Evolutionary conservation across 2,329 filamentous ascomycete species (phyloP).

Genomic region (Verruconis gallopava): DNA sequence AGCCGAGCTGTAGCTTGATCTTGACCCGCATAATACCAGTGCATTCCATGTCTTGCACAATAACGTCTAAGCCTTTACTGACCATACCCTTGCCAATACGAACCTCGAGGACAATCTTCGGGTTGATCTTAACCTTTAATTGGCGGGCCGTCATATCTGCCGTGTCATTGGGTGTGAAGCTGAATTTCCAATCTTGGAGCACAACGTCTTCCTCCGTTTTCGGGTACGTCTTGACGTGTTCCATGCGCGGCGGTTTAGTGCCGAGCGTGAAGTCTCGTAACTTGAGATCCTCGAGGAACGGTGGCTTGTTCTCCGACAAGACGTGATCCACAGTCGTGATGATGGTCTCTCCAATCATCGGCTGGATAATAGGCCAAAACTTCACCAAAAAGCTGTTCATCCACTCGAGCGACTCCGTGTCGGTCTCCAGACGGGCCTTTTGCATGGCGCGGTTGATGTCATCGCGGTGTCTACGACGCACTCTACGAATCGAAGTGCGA

Average conservation of each 20-base stretch:
- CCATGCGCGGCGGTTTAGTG: constrained; percentile 86
- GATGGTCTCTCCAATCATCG: constrained; percentile 81
- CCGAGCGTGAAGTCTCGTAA: constrained; percentile 90
- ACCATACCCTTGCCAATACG: constrained; percentile 91
- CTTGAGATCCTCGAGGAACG: constrained; percentile 85
- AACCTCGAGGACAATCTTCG: constrained; percentile 90
- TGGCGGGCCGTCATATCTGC: constrained; percentile 84
- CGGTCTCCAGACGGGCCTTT: constrained; percentile 75
- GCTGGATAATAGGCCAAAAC: constrained; percentile 98
- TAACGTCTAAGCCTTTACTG: constrained; percentile 92
- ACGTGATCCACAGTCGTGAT: constrained; percentile 94
- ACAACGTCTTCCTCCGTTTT: constrained; percentile 91
- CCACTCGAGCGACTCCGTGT: constrained; percentile 91
- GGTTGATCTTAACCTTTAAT: constrained; percentile 90
- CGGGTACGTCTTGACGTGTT: constrained; percentile 96
- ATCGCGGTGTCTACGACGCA: constrained; percentile 90
- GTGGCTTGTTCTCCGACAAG: constrained; percentile 77
- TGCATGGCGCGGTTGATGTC: constrained; percentile 83
- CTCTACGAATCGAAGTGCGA: constrained; percentile 82
- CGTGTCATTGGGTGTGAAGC: constrained; percentile 91
- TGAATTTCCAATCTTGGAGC: constrained; percentile 99
- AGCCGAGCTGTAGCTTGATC: constrained; percentile 91
- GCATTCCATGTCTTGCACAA: constrained; percentile 96
- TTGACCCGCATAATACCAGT: constrained; percentile 93
- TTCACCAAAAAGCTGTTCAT: constrained; percentile 98